A percentile compares a stretch with the other conserved stretches of the same genome.
Conservation (phyloP, 164 flowering plant species). For the Piper longum region DNA sequence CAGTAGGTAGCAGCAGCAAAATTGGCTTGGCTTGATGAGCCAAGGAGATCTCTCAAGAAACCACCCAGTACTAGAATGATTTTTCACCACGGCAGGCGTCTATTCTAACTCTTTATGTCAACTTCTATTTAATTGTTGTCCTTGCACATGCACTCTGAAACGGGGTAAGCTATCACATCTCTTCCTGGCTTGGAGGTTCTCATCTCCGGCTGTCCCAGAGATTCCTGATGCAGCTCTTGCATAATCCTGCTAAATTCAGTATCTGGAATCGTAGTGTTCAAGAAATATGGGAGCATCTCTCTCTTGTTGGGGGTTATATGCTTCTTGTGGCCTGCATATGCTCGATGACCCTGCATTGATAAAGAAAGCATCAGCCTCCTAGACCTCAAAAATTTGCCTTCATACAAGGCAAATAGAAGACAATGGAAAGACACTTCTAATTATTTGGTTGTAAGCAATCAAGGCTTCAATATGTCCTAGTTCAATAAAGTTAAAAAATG, state of each 20-base stretch:
- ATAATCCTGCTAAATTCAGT: slow-evolving; percentile 60
- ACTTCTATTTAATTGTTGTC: background rate
- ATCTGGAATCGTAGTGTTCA: slow-evolving; percentile 64
- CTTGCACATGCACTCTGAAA: slow-evolving; percentile 92
- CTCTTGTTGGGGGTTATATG: slow-evolving; percentile 90
- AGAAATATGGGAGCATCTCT: slow-evolving; percentile 71
- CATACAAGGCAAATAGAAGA: background rate
- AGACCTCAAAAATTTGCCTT: background rate
- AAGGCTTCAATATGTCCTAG: background rate
- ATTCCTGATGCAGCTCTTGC: slow-evolving; percentile 54
- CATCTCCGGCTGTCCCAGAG: slow-evolving; percentile 84
- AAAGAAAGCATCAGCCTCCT: background rate
- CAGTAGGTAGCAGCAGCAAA: background rate
- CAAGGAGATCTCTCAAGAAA: background rate
- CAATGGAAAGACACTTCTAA: background rate
- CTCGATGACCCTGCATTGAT: slow-evolving; percentile 65
- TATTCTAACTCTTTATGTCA: background rate
- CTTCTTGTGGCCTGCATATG: slow-evolving; percentile 93
- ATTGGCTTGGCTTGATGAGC: background rate
- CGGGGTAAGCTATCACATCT: slow-evolving; percentile 87
- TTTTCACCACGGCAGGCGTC: background rate
- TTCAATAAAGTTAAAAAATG: no score
- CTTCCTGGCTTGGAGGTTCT: slow-evolving; percentile 60
- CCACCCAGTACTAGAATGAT: background rate
- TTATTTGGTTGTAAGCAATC: background rate